Base-by-base conservation (phyloP, 306 rosid genomes). In the Cotoneaster glaucophyllus region DNA sequence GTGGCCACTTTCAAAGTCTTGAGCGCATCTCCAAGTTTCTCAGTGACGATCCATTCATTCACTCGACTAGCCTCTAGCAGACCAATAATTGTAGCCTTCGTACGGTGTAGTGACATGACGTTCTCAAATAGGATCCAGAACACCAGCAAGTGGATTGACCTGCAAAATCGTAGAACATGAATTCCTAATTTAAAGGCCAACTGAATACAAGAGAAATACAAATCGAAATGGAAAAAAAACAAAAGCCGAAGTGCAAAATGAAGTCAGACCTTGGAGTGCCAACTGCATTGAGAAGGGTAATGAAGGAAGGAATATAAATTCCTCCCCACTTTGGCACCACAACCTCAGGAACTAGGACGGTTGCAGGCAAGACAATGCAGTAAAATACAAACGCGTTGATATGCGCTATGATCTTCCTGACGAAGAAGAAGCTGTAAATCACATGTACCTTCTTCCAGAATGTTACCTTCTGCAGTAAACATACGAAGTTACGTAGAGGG, bases 81-180 rank as follows among this genome's bases (percentile, higher is more conserved):
- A 62, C 98, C 97, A 8, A 91, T 91, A 69, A 91, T 73, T 13
- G 98, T 93, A 31, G 94, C 97, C 79, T 93, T 93, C 57, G 97
- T 84, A 73, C 98, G 78, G 85, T 91, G 97, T 8, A 91, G 81
- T 21, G 98, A 83, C 98, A 93, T 91, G 76, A 90, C 91, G 56
- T 93, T 93, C 83, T 93, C 98, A 57, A 91, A 93, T 37, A 93
- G 84, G 75, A 93, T 90, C 98, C 97, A 93, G 64, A 91, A 89
- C 18, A 90, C 84, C 50, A 92, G 14, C 10, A 93, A 80, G 77
- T 93, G 91, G 11, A 91, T 65, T 37, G 97, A 93, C 86, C 98
- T 93, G 82, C 75, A 84, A 79, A 29, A 24, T 63, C 3, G 29
- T 21, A 37, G 25, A 65, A 48, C 8, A 17, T 15, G 21, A 15